Base-by-base conservation (phyloP, 2,329 filamentous ascomycete species). In the Aspergillus pseudonomiae region DNA sequence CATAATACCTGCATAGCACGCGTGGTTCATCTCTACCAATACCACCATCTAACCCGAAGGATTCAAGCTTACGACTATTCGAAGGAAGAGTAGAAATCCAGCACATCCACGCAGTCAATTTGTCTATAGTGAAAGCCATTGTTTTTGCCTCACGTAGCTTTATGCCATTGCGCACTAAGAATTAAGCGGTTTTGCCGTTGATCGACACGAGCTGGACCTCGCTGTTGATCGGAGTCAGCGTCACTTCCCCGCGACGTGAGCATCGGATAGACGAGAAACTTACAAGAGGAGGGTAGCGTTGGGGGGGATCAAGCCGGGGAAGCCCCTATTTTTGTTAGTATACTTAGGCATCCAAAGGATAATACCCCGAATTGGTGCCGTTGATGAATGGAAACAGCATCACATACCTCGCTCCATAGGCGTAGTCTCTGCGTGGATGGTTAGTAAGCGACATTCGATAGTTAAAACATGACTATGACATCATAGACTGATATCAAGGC, bases 261-360 rank as follows among this genome's bases (percentile, higher is more conserved):
- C 21, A 21, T 21, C 36, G 28, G 63, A 24, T 56, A 61, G 26
- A 50, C 4, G 7, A 16, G 24, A 41, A 28, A 87, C 91, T 85
- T 85, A 95, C 92, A 96, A 96, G 82, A 96, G 85, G 66, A 96
- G 85, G 68, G 85, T 88, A n/a, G 92, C 82, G 72, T 90, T 87
- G 45, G 88, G 79, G 65, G 93, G 93, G 67, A 96, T 96, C 73
- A 89, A 83, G 62, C 88, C 89, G 39, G 90, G 88, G 82, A 94
- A 95, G 61, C 92, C 93, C 71, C 91, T 93, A 50, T 6, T 32
- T n/a, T 10, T 4, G 19, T 41, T 21, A 56, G 19, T 54, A 6
- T 52, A 24, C 6, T 11, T 3, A 9, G 16, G 3, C 12, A 30
- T 30, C 9, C 0, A n/a, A 2, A 16, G 26, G 14, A 50, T 3